These are phyloP conservation scores for Globisporangium paroecandrum DNA, from an alignment of 352 stramenopile genomes.

Conservation along the genomic window DNA sequence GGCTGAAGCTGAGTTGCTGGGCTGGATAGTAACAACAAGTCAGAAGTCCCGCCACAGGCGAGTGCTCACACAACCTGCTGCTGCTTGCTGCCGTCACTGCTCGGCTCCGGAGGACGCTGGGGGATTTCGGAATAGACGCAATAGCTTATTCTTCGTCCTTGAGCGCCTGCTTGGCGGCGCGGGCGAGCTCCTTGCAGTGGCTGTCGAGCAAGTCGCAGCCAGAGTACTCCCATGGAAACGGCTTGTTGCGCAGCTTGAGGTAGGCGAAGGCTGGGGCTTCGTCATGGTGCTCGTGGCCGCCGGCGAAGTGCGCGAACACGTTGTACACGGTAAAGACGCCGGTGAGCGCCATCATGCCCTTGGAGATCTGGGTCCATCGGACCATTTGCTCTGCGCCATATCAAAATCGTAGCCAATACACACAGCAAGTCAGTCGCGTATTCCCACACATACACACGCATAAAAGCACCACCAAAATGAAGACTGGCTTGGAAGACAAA, in stretches of 20 bases:
- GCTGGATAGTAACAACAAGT: neutral
- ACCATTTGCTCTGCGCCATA: slow-evolving; percentile 68
- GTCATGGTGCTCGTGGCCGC: slow-evolving; percentile 59
- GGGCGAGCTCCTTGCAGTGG: slow-evolving; percentile 65
- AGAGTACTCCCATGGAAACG: slow-evolving; percentile 78
- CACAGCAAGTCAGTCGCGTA: slow-evolving; percentile 2
- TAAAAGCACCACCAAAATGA: slow-evolving; percentile 14
- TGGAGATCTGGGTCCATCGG: slow-evolving; percentile 83
- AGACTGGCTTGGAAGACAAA: neutral
- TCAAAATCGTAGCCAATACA: neutral
- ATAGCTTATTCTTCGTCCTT: slow-evolving; percentile 26
- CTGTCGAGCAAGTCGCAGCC: slow-evolving; percentile 79
- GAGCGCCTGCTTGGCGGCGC: slow-evolving; percentile 64
- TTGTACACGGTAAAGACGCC: slow-evolving; percentile 57
- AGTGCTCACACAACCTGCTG: neutral
- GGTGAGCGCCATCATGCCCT: slow-evolving; percentile 73
- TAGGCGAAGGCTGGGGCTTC: slow-evolving; percentile 66
- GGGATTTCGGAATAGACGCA: neutral
- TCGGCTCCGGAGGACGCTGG: neutral
- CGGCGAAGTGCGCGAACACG: slow-evolving; percentile 39
- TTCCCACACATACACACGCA: neutral
- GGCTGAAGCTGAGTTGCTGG: neutral
- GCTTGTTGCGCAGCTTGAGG: slow-evolving; percentile 87
- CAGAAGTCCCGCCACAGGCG: neutral
- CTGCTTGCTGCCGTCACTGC: neutral